Conservation (phyloP, 1,139 yeast genomes). For the Starmera stellimalicola region DNA sequence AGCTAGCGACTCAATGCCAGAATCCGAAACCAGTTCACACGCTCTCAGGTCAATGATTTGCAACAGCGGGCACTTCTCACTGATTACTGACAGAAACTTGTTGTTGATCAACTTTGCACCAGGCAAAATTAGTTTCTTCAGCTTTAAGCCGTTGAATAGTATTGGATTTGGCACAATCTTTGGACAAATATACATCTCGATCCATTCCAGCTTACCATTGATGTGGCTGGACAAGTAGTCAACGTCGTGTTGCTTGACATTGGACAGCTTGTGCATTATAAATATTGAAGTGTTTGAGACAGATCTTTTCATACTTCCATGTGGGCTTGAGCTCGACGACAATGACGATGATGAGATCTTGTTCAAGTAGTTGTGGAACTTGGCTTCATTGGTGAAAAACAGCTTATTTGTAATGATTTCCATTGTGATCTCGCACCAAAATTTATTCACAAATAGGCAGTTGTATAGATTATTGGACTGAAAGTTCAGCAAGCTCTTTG, state of each 20-base stretch:
- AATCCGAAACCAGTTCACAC: conserved; percentile 70
- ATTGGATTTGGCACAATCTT: conserved; percentile 44
- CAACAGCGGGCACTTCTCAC: conserved; percentile 49
- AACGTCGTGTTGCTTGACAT: conserved; percentile 34
- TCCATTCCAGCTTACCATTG: conserved; percentile 45
- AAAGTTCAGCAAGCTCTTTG: conserved; percentile 6
- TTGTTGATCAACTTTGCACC: conserved; percentile 68
- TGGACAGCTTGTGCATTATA: conserved; percentile 40
- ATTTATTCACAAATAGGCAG: conserved; percentile 59
- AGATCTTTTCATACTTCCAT: conserved; percentile 9
- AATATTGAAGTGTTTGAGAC: conserved; percentile 30
- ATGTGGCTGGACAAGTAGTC: conserved; percentile 29
- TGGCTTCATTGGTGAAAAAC: conserved; percentile 40
- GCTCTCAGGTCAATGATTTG: conserved; percentile 72
- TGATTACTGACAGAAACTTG: conserved; percentile 39
- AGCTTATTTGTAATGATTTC: conserved; percentile 47
- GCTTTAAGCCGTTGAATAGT: conserved; percentile 32
- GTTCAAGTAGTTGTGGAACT: conserved; percentile 36
- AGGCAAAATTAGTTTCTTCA: conserved; percentile 59
- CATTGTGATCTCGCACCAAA: conserved; percentile 51
- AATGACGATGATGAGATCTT: no score
- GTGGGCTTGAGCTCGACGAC: no score
- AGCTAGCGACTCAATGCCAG: conserved; percentile 62
- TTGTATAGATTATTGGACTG: conserved; percentile 31
- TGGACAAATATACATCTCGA: conserved; percentile 84